Evolutionary conservation across 2,329 filamentous ascomycete species (phyloP), one percentile per base, ranked within the genome.

Genomic region (Claviceps citrina): DNA sequence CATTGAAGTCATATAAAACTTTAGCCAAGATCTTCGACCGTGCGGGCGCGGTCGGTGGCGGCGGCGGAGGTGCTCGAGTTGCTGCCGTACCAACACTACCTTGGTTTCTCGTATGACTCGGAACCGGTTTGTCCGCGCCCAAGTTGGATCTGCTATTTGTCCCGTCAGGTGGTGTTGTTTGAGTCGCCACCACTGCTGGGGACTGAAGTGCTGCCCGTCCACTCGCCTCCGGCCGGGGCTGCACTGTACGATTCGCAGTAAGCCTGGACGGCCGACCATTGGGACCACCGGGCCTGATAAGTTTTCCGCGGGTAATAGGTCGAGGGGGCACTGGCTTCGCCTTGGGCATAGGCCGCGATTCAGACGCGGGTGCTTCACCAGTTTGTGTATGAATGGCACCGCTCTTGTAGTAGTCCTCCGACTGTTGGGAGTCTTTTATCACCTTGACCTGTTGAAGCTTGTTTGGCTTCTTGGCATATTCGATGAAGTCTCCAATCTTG

Each of bases 391-490:
- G 91, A 40, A 98, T 78, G 13, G 80, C 80, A 44, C 84, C 79
- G 57, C 86, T 95, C 73, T 98, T 98, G 69, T 98, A 98, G 46
- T 78, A 73, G 60, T 98, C 91, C 36, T 78, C 78, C 3, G 70
- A 64, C 39, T 81, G 72, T 39, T 78, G 73, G 0, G 87, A 78
- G 56, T 98, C 91, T 62, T 93, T 94, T 44, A 93, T 55, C 7
- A 84, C 84, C 65, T 96, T 96, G 54, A 98, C 82, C 5, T 77
- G 63, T 40, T 89, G 82, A 58, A 84, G 73, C 65, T 98, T 98
- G 41, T 84, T 84, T 1, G 91, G 91, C 63, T 98, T 98, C 71
- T 96, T 98, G 55, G 89, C 87, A 61, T 94, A 98, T 57, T 94
- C 84, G 50, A 98, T 87, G 43, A 70, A 71, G 22, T 91, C 80